Conservation (phyloP, 306 rosid species). For the Nissolia schottii region DNA sequence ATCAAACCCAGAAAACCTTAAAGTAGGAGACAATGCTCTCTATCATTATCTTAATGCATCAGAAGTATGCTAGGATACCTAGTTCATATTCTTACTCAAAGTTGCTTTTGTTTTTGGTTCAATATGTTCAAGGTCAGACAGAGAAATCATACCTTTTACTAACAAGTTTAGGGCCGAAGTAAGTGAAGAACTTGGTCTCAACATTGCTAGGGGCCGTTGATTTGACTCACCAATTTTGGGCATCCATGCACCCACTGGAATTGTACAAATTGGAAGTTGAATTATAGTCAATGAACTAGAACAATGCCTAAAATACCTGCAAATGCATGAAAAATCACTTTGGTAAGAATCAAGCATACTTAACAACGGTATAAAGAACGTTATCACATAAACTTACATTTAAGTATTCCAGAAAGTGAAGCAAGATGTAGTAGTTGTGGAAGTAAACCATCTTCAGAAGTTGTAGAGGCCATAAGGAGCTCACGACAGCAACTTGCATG, state of each 20-base stretch:
- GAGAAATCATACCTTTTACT: constrained; percentile 62
- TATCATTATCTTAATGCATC: constrained; percentile 5
- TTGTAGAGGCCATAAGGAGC: too few species aligned
- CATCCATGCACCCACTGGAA: constrained; percentile 92
- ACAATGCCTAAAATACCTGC: too few species aligned
- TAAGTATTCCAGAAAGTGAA: too few species aligned
- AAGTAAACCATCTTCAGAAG: constrained; percentile 78
- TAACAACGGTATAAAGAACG: constrained; percentile 1
- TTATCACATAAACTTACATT: constrained; percentile 48
- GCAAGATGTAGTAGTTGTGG: too few species aligned
- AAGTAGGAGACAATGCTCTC: background rate
- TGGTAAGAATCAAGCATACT: constrained; percentile 31
- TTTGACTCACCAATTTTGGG: constrained; percentile 91
- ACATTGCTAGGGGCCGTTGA: too few species aligned
- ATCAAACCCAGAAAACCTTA: background rate
- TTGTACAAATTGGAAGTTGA: constrained; percentile 71
- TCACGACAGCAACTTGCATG: too few species aligned
- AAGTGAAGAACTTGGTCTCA: constrained; percentile 79
- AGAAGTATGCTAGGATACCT: constrained; percentile 13
- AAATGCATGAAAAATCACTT: constrained; percentile 71
- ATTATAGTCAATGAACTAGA: constrained; percentile 79
- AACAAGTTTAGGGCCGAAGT: constrained; percentile 74
- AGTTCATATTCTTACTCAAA: background rate
- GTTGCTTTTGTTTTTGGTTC: background rate
- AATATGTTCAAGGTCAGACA: background rate